Evolutionary conservation across 1,284 basidiomycete species (phyloP).

Genomic region (Crucibulum parvulum): DNA sequence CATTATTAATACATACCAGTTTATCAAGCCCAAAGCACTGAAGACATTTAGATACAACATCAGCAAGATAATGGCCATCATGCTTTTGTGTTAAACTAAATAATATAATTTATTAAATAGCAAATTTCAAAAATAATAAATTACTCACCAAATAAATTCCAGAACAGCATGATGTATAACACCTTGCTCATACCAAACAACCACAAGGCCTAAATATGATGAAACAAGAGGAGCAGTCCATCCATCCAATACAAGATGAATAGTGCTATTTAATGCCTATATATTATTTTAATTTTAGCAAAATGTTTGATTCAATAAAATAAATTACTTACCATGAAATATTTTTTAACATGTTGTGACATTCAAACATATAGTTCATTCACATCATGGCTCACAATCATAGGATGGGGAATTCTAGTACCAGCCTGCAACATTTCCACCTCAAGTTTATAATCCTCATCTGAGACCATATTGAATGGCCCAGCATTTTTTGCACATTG

Average conservation of each 20-base stretch:
- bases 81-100: neutral
- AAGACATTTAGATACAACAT: neutral
- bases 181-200: neutral
- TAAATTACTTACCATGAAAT: no score
- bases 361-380: no score
- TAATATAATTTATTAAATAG: neutral
- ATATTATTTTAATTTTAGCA: neutral
- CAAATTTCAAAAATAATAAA: neutral
- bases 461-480: no score
- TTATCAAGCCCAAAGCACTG: neutral
- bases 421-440: no score
- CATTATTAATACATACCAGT: neutral
- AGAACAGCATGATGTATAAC: neutral
- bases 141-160: neutral
- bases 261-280: neutral
- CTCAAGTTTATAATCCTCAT: no score
- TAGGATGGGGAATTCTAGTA: no score
- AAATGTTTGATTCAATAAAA: no score
- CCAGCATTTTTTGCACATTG: no score
- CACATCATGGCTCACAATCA: no score
- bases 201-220: neutral
- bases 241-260: neutral
- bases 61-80: neutral
- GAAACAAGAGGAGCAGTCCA: neutral
- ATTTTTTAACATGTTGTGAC: no score